Base-by-base conservation (phyloP, 768 basidiomycete genomes). In the Xerocomellus amylosporus region DNA sequence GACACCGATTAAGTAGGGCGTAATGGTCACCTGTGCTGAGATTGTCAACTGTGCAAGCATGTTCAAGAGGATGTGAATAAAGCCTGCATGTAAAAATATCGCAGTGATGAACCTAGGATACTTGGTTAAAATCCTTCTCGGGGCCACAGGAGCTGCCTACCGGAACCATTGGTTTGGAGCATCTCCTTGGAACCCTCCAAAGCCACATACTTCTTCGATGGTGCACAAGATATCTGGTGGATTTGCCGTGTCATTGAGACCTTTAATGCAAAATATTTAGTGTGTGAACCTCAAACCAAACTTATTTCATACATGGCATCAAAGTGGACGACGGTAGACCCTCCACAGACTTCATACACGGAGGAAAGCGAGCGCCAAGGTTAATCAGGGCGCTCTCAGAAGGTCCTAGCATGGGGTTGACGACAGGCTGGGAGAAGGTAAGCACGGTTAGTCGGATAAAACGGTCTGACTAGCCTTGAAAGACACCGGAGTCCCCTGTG, bases 61-160 rank as follows among this genome's bases (percentile, higher is more conserved):
- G 67, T 99, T 99, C 56, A 99, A 66, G 5, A 87, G 60, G 34
- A 96, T 77, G 68, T 99, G 96, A n/a, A 99, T 77, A 53, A 99
- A 77, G n/a, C 96, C 96, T 12, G 93, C 97, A 62, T 98, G 96
- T 6, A 98, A 73, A 67, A 98, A 97, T 47, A 96, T 88, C 9
- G 94, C 81, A 2, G 86, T 85, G 61, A 94, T 87, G 65, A 95
- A 95, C 58, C 91, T 89, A 60, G 31, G 47, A 30, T 7, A 42
- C 30, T 7, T 38, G 17, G 41, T 66, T 46, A 61, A 22, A 79
- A 74, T 77, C 67, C 64, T 36, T 78, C 80, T 77, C 75, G 78
- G 63, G 79, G 78, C 55, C 73, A n/a, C 5, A 30, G 13, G 9
- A 10, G 2, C 30, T 48, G 4, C 60, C 10, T 67, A 80, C 75